These are phyloP conservation scores for Ustilago curta DNA, from an alignment of 1,284 basidiomycete genomes.

Conservation along the genomic window DNA sequence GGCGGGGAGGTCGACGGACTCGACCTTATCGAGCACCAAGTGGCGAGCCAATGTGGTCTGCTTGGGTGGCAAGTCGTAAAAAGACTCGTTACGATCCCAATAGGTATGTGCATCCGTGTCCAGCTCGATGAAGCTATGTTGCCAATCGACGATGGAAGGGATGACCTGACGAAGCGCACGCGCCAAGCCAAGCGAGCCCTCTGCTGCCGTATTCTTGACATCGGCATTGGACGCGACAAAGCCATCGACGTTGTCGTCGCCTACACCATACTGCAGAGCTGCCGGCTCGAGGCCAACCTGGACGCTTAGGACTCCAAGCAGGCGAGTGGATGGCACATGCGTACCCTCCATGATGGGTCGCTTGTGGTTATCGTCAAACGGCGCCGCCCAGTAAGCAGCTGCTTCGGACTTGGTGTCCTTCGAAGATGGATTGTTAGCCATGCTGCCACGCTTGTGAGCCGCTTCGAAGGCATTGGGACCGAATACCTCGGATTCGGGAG, in stretches of 20 bases:
- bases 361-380: neutral
- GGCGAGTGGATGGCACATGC: slow-evolving; percentile 22
- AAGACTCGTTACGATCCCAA: slow-evolving; percentile 49
- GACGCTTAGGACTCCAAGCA: slow-evolving; percentile 33
- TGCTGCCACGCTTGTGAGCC: neutral
- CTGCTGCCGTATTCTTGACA: slow-evolving; percentile 28
- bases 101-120: slow-evolving; percentile 24
- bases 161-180: slow-evolving; percentile 28
- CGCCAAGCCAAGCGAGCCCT: slow-evolving; percentile 29
- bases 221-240: slow-evolving; percentile 35
- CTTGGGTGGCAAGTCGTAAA: slow-evolving; percentile 39
- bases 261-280: slow-evolving; percentile 39
- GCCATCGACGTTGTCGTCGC: slow-evolving; percentile 32
- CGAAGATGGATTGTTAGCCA: neutral
- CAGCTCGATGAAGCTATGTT: slow-evolving; percentile 36
- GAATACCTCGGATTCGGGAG: slow-evolving; percentile 26
- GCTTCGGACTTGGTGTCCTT: slow-evolving; percentile 3
- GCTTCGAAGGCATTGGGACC: slow-evolving; percentile 14
- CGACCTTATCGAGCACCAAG: slow-evolving; percentile 30
- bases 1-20: slow-evolving; percentile 27
- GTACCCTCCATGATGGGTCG: neutral
- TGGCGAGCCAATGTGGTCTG: slow-evolving; percentile 36
- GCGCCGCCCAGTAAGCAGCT: neutral
- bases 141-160: slow-evolving; percentile 42
- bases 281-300: slow-evolving; percentile 46